Percentiles rank a stretch among this genome's conserved stretches.
These are phyloP conservation scores for Heterobasidion parviporum DNA, from an alignment of 1,284 basidiomycete genomes.

Conservation along the genomic window DNA sequence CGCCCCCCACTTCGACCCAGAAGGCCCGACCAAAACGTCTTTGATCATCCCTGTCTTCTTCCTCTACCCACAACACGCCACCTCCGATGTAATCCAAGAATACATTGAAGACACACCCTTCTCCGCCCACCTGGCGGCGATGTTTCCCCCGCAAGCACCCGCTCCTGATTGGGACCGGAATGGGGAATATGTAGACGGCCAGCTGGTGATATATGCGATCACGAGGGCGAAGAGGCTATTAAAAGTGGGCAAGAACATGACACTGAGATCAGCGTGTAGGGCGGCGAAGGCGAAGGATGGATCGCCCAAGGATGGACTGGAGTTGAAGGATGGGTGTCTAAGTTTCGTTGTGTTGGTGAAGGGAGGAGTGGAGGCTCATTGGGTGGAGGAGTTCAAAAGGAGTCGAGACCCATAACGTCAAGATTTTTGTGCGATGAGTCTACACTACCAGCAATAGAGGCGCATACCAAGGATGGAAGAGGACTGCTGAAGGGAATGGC, in stretches of 20 bases:
- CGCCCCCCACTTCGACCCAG: constrained; percentile 53
- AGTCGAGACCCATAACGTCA: constrained; percentile 24
- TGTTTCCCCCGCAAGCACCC: constrained; percentile 69
- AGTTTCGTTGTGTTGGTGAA: constrained; percentile 82
- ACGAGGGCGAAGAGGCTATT: constrained; percentile 72
- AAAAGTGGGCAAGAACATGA: constrained; percentile 87
- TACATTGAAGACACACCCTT: constrained; percentile 87
- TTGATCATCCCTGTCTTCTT: constrained; percentile 87
- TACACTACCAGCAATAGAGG: not conserved
- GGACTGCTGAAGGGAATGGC: too few species aligned
- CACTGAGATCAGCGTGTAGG: constrained; percentile 68
- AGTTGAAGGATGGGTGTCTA: constrained; percentile 81
- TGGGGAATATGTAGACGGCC: constrained; percentile 62
- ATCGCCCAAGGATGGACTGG: constrained; percentile 69
- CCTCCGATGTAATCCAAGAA: constrained; percentile 81
- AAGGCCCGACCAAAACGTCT: constrained; percentile 46
- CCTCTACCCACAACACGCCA: constrained; percentile 86
- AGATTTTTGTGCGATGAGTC: not conserved
- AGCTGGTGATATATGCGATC: constrained; percentile 78
- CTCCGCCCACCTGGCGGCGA: constrained; percentile 66
- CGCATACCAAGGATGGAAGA: too few species aligned
- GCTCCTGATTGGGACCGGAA: constrained; percentile 72
- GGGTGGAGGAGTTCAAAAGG: constrained; percentile 88
- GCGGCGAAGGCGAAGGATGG: constrained; percentile 53
- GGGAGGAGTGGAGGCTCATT: constrained; percentile 74